Evolutionary conservation across 176 grass and related monocot species (phyloP).

Genomic region (Saccharum spontaneum): DNA sequence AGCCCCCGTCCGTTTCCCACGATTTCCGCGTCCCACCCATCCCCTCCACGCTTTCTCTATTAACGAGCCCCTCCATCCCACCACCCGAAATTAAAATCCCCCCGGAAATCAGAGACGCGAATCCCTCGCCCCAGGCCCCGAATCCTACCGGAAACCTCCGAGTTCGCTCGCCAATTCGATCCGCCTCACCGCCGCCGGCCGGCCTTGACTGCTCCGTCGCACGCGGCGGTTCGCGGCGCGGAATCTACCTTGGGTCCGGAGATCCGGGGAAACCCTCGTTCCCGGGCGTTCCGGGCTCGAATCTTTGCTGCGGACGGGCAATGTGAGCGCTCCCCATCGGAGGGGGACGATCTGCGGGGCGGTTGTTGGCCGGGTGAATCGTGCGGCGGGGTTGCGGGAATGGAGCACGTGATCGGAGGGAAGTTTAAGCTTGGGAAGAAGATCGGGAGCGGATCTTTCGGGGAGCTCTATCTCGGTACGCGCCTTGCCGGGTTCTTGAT

Average conservation of each 20-base stretch:
- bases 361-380: slow-evolving; percentile 29
- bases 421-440: slow-evolving; percentile 97
- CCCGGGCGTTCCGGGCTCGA: slow-evolving; percentile 22
- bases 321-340: slow-evolving; percentile 31
- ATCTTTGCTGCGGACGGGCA: slow-evolving; percentile 41
- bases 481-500: slow-evolving; percentile 6
- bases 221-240: neutral
- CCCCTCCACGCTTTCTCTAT: slow-evolving; percentile 19
- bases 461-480: slow-evolving; percentile 87
- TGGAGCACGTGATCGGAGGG: slow-evolving; percentile 82
- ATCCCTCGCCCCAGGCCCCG: slow-evolving; percentile 29
- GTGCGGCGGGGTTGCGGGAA: slow-evolving; percentile 29
- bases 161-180: neutral
- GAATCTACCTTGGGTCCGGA: slow-evolving; percentile 33
- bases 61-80: neutral
- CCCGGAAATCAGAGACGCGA: slow-evolving; percentile 7
- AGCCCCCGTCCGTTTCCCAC: slow-evolving; percentile 35
- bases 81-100: neutral
- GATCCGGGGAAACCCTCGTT: slow-evolving; percentile 27
- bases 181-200: neutral
- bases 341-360: slow-evolving; percentile 21
- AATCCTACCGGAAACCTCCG: slow-evolving; percentile 26
- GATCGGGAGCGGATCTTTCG: slow-evolving; percentile 97
- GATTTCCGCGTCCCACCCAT: slow-evolving; percentile 34
- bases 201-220: slow-evolving; percentile 6